Percentiles rank a stretch among this genome's conserved stretches.
Conservation (phyloP, 2,329 filamentous ascomycete species). For the Lachnellula suecica region DNA sequence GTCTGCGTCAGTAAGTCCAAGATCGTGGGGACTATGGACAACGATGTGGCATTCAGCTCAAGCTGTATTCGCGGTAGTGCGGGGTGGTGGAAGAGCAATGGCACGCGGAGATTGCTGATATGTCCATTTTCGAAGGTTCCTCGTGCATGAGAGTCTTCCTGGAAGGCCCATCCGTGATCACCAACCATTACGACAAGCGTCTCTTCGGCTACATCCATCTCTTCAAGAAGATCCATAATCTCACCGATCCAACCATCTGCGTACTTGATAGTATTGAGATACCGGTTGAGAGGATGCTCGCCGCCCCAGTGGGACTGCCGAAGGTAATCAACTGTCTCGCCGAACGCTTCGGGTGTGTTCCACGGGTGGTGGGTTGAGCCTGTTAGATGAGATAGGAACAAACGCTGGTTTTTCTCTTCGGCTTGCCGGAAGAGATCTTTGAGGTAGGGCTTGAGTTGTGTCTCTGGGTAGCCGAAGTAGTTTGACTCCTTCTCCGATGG, state of each 20-base stretch:
- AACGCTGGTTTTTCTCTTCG: conserved; percentile 29
- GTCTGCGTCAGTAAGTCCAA: conserved; percentile 43
- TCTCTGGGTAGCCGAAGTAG: conserved; percentile 44
- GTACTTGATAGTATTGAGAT: conserved; percentile 41
- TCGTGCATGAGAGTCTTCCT: conserved; percentile 37
- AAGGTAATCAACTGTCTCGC: conserved; percentile 32
- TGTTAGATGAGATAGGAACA: conserved; percentile 37
- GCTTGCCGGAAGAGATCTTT: conserved; percentile 33
- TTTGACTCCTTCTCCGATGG: conserved; percentile 35
- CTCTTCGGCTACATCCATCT: conserved; percentile 29
- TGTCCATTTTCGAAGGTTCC: conserved; percentile 44
- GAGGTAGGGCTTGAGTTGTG: conserved; percentile 38
- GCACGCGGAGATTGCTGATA: conserved; percentile 43
- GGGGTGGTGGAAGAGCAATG: conserved; percentile 44
- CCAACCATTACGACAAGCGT: conserved; percentile 47
- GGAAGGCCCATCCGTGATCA: conserved; percentile 43
- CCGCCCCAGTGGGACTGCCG: conserved; percentile 16
- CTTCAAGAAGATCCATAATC: conserved; percentile 33
- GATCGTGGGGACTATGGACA: conserved; percentile 45
- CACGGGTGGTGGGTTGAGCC: conserved; percentile 43
- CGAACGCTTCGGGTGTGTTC: conserved; percentile 33
- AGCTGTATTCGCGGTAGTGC: conserved; percentile 41
- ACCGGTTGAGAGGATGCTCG: conserved; percentile 33
- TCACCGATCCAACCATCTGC: conserved; percentile 40
- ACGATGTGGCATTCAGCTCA: conserved; percentile 38